Base-by-base conservation (phyloP, 1,139 yeast species). In the Blastobotrys elegans region DNA sequence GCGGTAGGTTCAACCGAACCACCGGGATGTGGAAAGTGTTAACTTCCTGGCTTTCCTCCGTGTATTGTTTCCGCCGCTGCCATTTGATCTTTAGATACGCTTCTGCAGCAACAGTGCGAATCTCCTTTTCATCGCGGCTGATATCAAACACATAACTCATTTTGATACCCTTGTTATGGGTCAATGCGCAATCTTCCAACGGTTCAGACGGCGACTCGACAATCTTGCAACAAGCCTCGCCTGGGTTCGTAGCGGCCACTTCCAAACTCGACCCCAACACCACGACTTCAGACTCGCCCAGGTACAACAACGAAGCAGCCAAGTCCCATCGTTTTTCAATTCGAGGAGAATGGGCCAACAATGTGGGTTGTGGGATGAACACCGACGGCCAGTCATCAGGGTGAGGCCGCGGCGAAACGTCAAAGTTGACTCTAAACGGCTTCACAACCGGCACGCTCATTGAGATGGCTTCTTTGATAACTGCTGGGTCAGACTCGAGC, bases 1-100 rank as follows among this genome's bases (percentile, higher is more conserved):
- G 69, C 1, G 90, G 87, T 13, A 85, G 62, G 1, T 73, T 67
- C 6, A 81, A 55, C 24, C 62, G 52, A 6, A 67, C 60, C 7
- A 65, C 56, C 2, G 70, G 59, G 16, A 61, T 55, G 8, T 39
- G 44, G 41, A 56, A 63, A 24, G 44, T 51, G 47, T 64, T 65
- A 8, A 55, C 30, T 11, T 52, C 54, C 2, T 39, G 44, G 14
- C 49, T 44, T 11, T 48, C 50, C 13, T 48, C 50, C n/a, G n/a
- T n/a, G n/a, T n/a, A n/a, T n/a, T n/a, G n/a, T n/a, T n/a, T n/a
- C n/a, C n/a, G n/a, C 13, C 70, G 59, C 39, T 52, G 53, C 71
- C 70, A 67, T 18, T 47, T 38, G 13, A 67, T 48, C 18, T 48
- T 55, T 27, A 66, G 51, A 16, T 50, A 49, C 2, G 69, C 69